phyloP scores from a whole-genome alignment of 768 basidiomycete species.

The Tremella fuciformis region DNA sequence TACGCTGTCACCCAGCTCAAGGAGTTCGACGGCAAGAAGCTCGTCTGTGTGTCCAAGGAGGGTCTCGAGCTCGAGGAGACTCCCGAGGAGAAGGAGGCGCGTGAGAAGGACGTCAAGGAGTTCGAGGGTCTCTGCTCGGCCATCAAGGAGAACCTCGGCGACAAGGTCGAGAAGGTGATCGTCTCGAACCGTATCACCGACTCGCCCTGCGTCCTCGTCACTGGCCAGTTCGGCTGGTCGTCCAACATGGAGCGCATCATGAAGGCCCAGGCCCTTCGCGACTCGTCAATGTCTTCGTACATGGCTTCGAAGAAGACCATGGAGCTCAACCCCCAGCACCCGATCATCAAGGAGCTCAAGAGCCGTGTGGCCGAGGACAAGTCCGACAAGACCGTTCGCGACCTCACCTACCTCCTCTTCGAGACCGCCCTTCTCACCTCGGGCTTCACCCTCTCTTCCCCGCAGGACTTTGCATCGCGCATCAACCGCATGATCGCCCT shows the following conservation, averaged over 20 bases:
- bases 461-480: constrained; percentile 88
- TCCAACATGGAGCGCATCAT: constrained; percentile 99
- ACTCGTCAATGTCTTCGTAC: constrained; percentile 68
- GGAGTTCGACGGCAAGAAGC: constrained; percentile 97
- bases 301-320: constrained; percentile 99
- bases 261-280: constrained; percentile 81
- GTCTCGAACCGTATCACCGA: constrained; percentile 96
- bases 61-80: constrained; percentile 99
- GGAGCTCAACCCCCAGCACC: constrained; percentile 86
- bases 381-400: constrained; percentile 96
- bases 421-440: constrained; percentile 83
- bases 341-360: constrained; percentile 94
- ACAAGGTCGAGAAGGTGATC: constrained; percentile 99
- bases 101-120: constrained; percentile 76
- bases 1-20: constrained; percentile 98
- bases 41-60: constrained; percentile 97
- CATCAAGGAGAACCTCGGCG: constrained; percentile 97
- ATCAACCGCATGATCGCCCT: constrained; percentile 95
- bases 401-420: constrained; percentile 91
- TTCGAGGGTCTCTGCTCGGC: constrained; percentile 85
- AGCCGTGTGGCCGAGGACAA: constrained; percentile 94
- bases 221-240: constrained; percentile 99
- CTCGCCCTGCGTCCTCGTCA: constrained; percentile 94
- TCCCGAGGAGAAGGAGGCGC: constrained; percentile 88
- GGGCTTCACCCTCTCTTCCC: constrained; percentile 87